phyloP scores from a whole-genome alignment of 768 basidiomycete genomes.

The Steccherinum ochraceum region DNA sequence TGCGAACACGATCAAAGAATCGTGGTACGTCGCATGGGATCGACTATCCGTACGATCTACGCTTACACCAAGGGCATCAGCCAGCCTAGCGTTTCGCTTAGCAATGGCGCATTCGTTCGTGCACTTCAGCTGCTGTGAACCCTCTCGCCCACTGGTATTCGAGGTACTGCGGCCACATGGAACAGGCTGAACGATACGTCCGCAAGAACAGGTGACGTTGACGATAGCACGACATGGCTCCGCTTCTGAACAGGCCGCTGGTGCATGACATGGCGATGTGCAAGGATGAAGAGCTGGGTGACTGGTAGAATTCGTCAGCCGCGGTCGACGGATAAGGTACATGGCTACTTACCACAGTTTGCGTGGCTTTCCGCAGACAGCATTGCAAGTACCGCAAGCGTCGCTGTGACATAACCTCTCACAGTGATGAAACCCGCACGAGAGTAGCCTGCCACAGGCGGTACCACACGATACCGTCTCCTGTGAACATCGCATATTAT shows the following conservation, averaged over 20 bases:
- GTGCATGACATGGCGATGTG: slow-evolving; percentile 79
- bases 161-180: slow-evolving; percentile 59
- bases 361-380: slow-evolving; percentile 80
- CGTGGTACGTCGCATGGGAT: slow-evolving; percentile 44
- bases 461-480: slow-evolving; percentile 84
- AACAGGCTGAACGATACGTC: slow-evolving; percentile 67
- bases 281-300: slow-evolving; percentile 72
- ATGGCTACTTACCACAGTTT: slow-evolving; percentile 64
- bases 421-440: slow-evolving; percentile 89
- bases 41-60: slow-evolving; percentile 26
- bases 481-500: slow-evolving; percentile 79
- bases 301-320: slow-evolving; percentile 28
- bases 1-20: slow-evolving; percentile 59
- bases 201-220: slow-evolving; percentile 74
- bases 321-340: not conserved
- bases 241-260: slow-evolving; percentile 74
- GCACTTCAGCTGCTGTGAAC: slow-evolving; percentile 55
- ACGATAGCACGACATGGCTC: slow-evolving; percentile 69
- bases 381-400: slow-evolving; percentile 70
- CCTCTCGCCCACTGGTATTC: slow-evolving; percentile 37
- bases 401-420: slow-evolving; percentile 77
- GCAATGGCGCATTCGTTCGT: slow-evolving; percentile 77
- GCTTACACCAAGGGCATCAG: slow-evolving; percentile 87
- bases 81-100: slow-evolving; percentile 82
- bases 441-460: slow-evolving; percentile 67